phyloP scores from a whole-genome alignment of 768 basidiomycete species.

The Termitomyces sp. region DNA sequence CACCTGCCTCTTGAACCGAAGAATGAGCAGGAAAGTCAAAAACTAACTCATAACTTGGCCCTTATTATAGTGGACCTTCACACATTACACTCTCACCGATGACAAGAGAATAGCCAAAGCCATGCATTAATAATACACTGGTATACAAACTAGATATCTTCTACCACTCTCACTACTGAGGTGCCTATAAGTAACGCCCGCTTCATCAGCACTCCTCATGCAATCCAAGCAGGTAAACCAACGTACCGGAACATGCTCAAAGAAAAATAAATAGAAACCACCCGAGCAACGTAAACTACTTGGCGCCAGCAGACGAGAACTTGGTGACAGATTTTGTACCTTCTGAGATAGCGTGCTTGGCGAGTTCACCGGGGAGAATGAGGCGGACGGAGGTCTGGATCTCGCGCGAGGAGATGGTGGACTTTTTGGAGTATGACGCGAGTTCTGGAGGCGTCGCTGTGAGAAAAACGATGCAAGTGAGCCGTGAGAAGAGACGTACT shows the following conservation, averaged over 20 bases:
- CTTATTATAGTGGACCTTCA: no score
- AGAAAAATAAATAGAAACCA: not conserved
- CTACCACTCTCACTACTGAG: constrained; percentile 12
- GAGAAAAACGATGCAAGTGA: not conserved
- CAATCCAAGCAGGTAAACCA: not conserved
- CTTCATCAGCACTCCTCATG: not conserved
- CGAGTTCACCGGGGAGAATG: constrained; percentile 95
- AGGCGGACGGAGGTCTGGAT: constrained; percentile 96
- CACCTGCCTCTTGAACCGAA: no score
- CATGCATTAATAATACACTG: constrained; percentile 17
- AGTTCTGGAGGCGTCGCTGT: constrained; percentile 55
- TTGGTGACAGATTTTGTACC: constrained; percentile 64
- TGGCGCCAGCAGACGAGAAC: constrained; percentile 57
- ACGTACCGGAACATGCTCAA: constrained; percentile 8
- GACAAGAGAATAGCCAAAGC: not conserved
- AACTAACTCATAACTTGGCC: no score
- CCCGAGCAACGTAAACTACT: constrained; percentile 26
- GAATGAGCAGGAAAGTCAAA: no score
- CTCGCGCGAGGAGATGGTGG: constrained; percentile 97
- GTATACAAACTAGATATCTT: constrained; percentile 16
- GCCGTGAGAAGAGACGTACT: constrained; percentile 42
- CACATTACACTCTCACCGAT: no score
- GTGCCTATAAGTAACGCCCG: not conserved
- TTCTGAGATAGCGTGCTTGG: constrained; percentile 98
- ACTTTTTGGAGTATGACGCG: constrained; percentile 97